Evolutionary conservation across 805 yeast species (phyloP).

Genomic region (Starmerella gropengiesseri): DNA sequence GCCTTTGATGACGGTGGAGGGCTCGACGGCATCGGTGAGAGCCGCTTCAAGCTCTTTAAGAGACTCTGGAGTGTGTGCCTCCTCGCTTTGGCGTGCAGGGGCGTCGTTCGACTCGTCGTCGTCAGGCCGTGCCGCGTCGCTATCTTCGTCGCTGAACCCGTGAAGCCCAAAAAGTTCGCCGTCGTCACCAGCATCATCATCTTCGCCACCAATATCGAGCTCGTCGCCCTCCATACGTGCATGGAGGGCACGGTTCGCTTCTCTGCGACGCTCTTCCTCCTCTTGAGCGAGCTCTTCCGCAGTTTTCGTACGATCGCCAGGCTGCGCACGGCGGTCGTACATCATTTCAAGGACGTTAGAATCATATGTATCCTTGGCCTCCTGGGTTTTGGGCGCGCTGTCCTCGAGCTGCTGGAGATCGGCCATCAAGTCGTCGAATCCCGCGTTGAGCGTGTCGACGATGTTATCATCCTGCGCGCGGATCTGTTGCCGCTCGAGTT

Average conservation of each 20-base stretch:
- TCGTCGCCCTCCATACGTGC: conserved; percentile 32
- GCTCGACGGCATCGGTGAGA: conserved; percentile 10
- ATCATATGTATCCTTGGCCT: conserved; percentile 24
- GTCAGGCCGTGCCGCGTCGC: conserved; percentile 27
- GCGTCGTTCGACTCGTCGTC: background rate
- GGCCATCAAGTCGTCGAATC: conserved; percentile 28
- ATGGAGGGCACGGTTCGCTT: conserved; percentile 30
- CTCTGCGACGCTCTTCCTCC: conserved; percentile 26
- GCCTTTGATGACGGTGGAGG: background rate
- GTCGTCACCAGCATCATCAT: conserved; percentile 31
- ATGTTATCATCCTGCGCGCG: conserved; percentile 30
- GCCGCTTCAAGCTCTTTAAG: conserved; percentile 6
- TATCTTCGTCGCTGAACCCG: conserved; percentile 30
- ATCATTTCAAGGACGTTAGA: conserved; percentile 31
- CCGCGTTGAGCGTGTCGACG: conserved; percentile 32
- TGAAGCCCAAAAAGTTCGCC: conserved; percentile 32
- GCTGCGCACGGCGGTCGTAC: conserved; percentile 34
- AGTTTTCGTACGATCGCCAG: conserved; percentile 35
- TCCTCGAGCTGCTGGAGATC: conserved; percentile 23
- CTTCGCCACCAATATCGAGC: conserved; percentile 29
- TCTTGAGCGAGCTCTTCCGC: conserved; percentile 34
- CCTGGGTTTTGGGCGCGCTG: background rate
- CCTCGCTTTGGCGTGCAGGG: background rate
- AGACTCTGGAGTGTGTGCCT: conserved; percentile 10
- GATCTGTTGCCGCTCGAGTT: conserved; percentile 33